phyloP scores from a whole-genome alignment of 371 early-diverging fungal genomes.

The Apophysomyces elegans region DNA sequence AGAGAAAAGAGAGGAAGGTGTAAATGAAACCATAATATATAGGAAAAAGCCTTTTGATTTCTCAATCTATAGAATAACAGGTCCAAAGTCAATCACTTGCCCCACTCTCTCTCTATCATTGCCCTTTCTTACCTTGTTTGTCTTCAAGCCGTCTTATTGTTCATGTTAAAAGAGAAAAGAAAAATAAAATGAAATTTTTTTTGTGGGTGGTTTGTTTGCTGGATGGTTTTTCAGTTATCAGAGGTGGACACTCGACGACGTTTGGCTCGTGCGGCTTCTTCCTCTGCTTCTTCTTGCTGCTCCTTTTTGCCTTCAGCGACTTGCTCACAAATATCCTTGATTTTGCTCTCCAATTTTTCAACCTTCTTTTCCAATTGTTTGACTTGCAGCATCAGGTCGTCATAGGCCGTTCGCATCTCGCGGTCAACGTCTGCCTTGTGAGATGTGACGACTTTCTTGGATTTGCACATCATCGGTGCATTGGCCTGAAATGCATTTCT shows the following conservation, averaged over 20 bases:
- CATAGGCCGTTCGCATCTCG: slow-evolving; percentile 38
- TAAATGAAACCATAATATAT: no score
- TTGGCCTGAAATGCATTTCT: slow-evolving; percentile 28
- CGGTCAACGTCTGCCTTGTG: slow-evolving; percentile 28
- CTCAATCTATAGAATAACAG: no score
- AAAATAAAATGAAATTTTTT: background rate
- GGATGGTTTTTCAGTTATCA: background rate
- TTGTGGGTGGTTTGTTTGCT: background rate
- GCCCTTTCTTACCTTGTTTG: no score
- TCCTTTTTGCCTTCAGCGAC: background rate
- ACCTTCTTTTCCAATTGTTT: slow-evolving; percentile 40
- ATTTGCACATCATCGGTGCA: background rate
- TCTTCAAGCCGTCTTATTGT: no score
- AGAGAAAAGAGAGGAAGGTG: no score
- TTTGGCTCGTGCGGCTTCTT: background rate
- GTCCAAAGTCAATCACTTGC: no score
- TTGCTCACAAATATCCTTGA: slow-evolving; percentile 12
- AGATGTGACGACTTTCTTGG: background rate
- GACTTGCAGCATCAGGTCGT: slow-evolving; percentile 37
- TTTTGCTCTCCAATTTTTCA: slow-evolving; percentile 28
- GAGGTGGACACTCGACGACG: background rate
- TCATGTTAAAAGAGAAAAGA: background rate
- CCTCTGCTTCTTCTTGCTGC: slow-evolving; percentile 1
- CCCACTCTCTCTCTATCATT: no score
- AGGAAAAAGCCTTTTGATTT: no score